These are phyloP conservation scores for Xerocomellus amylosporus DNA, from an alignment of 768 basidiomycete genomes.

Conservation along the genomic window DNA sequence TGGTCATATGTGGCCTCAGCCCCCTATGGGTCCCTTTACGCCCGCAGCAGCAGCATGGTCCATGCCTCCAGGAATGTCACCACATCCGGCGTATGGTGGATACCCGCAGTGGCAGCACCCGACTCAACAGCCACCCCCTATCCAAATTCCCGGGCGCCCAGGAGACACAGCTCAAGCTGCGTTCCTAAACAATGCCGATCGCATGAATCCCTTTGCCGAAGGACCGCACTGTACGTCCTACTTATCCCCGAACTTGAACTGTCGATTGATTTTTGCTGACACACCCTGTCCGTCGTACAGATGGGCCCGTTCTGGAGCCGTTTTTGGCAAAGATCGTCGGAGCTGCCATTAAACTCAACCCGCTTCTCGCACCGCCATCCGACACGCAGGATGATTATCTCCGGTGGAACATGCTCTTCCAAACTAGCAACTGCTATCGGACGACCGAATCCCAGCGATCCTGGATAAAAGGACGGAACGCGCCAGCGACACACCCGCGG, in stretches of 20 bases:
- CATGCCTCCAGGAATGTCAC: slow-evolving; percentile 25
- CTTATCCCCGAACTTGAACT: not conserved
- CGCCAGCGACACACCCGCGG: slow-evolving; percentile 67
- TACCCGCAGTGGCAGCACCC: slow-evolving; percentile 31
- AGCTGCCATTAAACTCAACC: slow-evolving; percentile 54
- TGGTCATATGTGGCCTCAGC: slow-evolving; percentile 23
- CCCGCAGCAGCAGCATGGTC: slow-evolving; percentile 28
- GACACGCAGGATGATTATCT: slow-evolving; percentile 48
- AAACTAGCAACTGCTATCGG: slow-evolving; percentile 56
- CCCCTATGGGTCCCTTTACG: slow-evolving; percentile 19
- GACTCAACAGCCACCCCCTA: slow-evolving; percentile 25
- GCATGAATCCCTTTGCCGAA: slow-evolving; percentile 38
- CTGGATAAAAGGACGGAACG: slow-evolving; percentile 63
- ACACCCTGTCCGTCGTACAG: slow-evolving; percentile 31
- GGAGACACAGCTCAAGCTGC: slow-evolving; percentile 27
- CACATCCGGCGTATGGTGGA: slow-evolving; percentile 18
- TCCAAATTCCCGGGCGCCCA: slow-evolving; percentile 19
- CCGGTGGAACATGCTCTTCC: slow-evolving; percentile 75
- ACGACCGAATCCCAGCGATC: slow-evolving; percentile 61
- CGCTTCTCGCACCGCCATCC: slow-evolving; percentile 51
- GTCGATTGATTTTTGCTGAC: slow-evolving; percentile 12
- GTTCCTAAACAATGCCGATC: slow-evolving; percentile 29
- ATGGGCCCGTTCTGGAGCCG: slow-evolving; percentile 70
- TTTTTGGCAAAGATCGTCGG: slow-evolving; percentile 50
- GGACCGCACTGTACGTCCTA: slow-evolving; percentile 41